Conservation (phyloP, 2,329 filamentous ascomycete genomes). For the Stemphylium beticola region DNA sequence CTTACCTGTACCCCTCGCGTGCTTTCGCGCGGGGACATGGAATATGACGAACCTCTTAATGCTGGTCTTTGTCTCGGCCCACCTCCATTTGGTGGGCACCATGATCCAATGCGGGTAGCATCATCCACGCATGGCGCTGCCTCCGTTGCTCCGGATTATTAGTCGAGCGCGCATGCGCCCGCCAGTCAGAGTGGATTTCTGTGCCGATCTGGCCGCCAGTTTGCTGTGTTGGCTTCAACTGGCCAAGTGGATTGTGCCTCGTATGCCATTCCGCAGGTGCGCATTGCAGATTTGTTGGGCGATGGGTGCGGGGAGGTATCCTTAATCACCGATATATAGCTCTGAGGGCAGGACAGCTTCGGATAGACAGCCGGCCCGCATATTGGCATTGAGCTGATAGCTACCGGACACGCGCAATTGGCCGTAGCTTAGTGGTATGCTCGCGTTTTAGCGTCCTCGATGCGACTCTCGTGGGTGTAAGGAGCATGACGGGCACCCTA, state of each 20-base stretch:
- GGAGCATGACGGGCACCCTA: no score
- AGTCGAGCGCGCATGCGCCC: slow-evolving; percentile 24
- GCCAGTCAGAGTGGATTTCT: slow-evolving; percentile 5
- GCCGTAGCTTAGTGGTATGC: background rate
- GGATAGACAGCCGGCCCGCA: slow-evolving; percentile 2
- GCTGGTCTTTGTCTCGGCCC: slow-evolving; percentile 40
- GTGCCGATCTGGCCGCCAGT: slow-evolving; percentile 16
- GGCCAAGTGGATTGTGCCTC: background rate
- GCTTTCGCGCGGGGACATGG: slow-evolving; percentile 40
- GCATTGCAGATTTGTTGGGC: background rate
- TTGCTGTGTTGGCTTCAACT: background rate
- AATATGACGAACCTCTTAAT: slow-evolving; percentile 36
- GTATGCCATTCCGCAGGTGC: background rate
- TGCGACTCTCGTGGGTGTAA: no score
- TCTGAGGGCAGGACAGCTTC: background rate
- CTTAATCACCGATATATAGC: background rate
- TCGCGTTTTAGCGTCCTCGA: background rate
- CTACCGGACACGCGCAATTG: background rate
- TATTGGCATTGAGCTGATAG: background rate
- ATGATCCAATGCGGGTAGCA: slow-evolving; percentile 24
- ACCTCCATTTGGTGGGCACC: slow-evolving; percentile 21
- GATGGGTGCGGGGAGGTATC: slow-evolving; percentile 7
- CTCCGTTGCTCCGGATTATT: slow-evolving; percentile 38
- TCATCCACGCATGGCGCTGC: slow-evolving; percentile 15
- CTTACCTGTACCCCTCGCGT: slow-evolving; percentile 33